Evolutionary conservation across 192 early-diverging fungal genomes (phyloP).

Genomic region (Podila horticola): DNA sequence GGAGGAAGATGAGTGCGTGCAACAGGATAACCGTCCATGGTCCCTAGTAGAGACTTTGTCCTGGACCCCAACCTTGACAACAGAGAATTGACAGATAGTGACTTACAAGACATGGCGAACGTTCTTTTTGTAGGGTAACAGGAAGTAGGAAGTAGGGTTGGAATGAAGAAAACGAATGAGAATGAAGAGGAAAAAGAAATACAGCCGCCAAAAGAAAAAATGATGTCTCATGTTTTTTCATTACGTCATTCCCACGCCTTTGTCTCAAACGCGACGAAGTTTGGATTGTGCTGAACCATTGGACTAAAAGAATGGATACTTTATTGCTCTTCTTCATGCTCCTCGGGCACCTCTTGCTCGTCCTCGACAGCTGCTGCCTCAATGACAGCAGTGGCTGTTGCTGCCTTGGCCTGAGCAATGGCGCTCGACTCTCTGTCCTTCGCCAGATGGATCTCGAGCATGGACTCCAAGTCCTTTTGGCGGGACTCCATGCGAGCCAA

Average conservation of each 20-base stretch:
- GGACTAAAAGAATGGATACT: not conserved
- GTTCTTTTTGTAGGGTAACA: not conserved
- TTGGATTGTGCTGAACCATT: no score
- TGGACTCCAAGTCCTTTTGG: slow-evolving; percentile 36
- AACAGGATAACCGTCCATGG: not conserved
- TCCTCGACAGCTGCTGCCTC: not conserved
- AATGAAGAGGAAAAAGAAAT: not conserved
- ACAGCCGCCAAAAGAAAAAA: no score
- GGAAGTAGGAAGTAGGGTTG: not conserved
- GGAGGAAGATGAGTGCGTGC: not conserved
- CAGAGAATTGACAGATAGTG: not conserved
- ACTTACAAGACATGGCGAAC: slow-evolving; percentile 2
- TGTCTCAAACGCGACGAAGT: not conserved
- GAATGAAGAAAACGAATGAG: not conserved
- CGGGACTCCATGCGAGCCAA: slow-evolving; percentile 40
- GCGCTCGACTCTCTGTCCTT: slow-evolving; percentile 16
- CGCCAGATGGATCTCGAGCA: slow-evolving; percentile 19
- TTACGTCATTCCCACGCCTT: no score
- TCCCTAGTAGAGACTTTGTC: not conserved
- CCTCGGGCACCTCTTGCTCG: slow-evolving; percentile 3
- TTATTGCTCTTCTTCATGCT: not conserved
- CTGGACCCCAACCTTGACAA: not conserved
- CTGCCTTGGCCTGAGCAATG: not conserved
- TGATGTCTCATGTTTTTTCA: no score
- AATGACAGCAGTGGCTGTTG: not conserved